Evolutionary conservation across 2,329 filamentous ascomycete species (phyloP), one percentile per base, ranked within the genome.

Genomic region (Clonostachys byssicola): DNA sequence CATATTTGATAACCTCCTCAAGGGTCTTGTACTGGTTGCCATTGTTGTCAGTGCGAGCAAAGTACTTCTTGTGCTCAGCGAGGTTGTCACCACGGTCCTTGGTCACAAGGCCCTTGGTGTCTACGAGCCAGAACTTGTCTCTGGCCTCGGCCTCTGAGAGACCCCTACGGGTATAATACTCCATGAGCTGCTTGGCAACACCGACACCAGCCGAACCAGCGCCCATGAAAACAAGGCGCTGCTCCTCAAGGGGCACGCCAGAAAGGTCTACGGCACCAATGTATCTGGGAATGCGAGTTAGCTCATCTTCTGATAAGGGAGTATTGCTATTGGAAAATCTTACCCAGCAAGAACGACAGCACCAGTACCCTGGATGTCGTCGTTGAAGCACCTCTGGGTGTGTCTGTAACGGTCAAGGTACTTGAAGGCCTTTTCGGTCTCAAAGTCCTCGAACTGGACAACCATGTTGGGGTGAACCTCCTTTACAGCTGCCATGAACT

Each of bases 391-490:
- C 68, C 89, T 92, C 77, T 96, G 92, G 54, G 78, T 81, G 64
- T 92, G 78, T 57, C 89, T 87, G 73, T 97, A 97, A 51, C 90
- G 83, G 64, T 94, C 88, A 39, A 97, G 81, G 60, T 95, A 92
- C 52, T 88, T 87, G 80, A 97, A 99, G 42, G 94, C 92, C 70
- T 85, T 85, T 57, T 82, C 78, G 61, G 92, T 95, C 76, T 97
- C 95, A 70, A 96, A 97, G 64, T 97, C 94, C 67, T 97, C 92
- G 59, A 96, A 97, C 66, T 97, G 94, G 52, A 97, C 89, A 42
- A 86, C 68, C 81, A 78, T 85, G 13, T 78, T 70, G 30, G 79
- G 81, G 66, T 72, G 83, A 33, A 84, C 79, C 34, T 96, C 90
- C 48, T 86, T 87, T 51, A 89, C 80, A 48, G 94, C 92, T 60